Conservation (phyloP, 305 asterid species). For the Fraxinus xanthoxyloides region DNA sequence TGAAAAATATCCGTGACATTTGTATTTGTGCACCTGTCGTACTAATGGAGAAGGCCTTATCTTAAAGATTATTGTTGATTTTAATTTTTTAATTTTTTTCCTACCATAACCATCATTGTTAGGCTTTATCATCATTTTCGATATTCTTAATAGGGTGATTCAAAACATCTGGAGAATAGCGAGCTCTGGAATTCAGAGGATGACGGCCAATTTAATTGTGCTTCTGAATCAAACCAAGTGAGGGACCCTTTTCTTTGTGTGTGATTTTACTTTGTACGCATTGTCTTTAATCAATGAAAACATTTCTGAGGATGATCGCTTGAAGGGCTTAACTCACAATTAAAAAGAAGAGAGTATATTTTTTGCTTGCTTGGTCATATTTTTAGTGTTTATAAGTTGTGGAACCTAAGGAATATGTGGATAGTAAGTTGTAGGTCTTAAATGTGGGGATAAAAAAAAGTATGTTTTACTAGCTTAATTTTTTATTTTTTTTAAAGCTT, state of each 20-base stretch:
- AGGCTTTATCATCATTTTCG: conserved; percentile 2
- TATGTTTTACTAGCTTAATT: background rate
- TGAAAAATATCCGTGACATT: background rate
- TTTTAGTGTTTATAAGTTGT: background rate
- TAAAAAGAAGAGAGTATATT: background rate
- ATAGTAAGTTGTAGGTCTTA: background rate
- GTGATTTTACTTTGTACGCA: background rate
- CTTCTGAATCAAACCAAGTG: conserved; percentile 50
- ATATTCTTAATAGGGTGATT: conserved; percentile 47
- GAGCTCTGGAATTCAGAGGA: conserved; percentile 34
- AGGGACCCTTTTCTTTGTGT: conserved; percentile 26
- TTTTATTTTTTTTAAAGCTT: background rate
- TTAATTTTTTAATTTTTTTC: background rate
- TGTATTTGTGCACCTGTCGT: background rate
- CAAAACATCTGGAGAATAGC: conserved; percentile 38
- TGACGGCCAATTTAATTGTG: conserved; percentile 34
- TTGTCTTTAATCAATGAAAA: background rate
- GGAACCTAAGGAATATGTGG: background rate
- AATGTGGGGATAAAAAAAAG: background rate
- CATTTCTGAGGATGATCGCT: background rate
- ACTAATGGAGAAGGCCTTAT: background rate
- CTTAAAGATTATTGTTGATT: background rate
- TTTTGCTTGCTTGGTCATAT: background rate
- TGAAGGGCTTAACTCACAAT: background rate
- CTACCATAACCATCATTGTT: background rate